A percentile compares a stretch with the other conserved stretches of the same genome.
Conservation (phyloP, 1,139 yeast species). For the Meyerozyma athensensis region DNA sequence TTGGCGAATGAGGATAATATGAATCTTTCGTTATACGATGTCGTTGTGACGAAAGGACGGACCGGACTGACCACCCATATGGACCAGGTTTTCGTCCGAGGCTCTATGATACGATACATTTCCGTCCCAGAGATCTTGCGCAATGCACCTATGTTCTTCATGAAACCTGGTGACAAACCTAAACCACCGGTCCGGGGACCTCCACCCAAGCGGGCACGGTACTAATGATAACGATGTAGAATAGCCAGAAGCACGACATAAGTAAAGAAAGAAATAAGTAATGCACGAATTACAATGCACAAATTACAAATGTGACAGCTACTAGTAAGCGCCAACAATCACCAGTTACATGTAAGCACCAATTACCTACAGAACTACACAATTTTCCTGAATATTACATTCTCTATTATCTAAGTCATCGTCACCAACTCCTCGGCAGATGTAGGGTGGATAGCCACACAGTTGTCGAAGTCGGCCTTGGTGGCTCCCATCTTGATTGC, state of each 20-base stretch:
- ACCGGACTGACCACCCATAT: slow-evolving; percentile 74
- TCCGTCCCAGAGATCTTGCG: slow-evolving; percentile 83
- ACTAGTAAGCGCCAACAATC: too few relatives aligned
- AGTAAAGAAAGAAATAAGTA: neutral
- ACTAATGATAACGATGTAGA: neutral
- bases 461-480: slow-evolving; percentile 85
- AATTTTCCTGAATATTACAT: too few relatives aligned
- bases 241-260: neutral
- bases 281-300: too few relatives aligned
- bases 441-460: slow-evolving; percentile 98
- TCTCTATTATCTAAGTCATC: slow-evolving; percentile 41
- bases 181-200: slow-evolving; percentile 72
- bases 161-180: slow-evolving; percentile 63
- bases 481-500: slow-evolving; percentile 98
- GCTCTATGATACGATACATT: slow-evolving; percentile 82
- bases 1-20: slow-evolving; percentile 86
- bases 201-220: neutral
- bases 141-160: slow-evolving; percentile 77
- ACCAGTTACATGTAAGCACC: too few relatives aligned
- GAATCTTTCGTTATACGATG: slow-evolving; percentile 86
- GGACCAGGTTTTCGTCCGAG: slow-evolving; percentile 86
- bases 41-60: slow-evolving; percentile 59
- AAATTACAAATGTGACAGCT: too few relatives aligned
- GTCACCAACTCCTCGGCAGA: slow-evolving; percentile 97
- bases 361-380: too few relatives aligned